A percentile compares a stretch with the other conserved stretches of the same genome.
These are phyloP conservation scores for Neurospora cerealis DNA, from an alignment of 495 filamentous ascomycete species.

Conservation along the genomic window DNA sequence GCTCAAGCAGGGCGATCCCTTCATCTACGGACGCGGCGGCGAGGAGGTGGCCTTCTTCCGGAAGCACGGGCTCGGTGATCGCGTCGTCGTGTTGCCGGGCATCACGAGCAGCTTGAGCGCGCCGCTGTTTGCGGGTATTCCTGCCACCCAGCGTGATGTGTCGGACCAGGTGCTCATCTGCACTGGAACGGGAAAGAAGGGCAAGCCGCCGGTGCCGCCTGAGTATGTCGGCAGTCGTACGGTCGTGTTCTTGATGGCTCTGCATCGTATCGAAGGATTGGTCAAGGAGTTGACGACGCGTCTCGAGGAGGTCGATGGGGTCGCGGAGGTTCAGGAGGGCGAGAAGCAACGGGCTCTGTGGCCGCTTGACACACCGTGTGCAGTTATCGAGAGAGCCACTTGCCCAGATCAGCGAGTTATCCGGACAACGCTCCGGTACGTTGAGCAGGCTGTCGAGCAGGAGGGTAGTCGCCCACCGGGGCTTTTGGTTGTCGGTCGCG, in stretches of 20 bases:
- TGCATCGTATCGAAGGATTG: conserved; percentile 71
- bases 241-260: conserved; percentile 90
- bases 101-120: conserved; percentile 82
- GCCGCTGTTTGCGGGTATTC: conserved; percentile 80
- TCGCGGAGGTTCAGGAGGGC: conserved; percentile 6
- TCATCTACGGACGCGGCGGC: conserved; percentile 87
- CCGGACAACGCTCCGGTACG: conserved; percentile 68
- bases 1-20: conserved; percentile 94
- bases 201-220: conserved; percentile 70
- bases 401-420: conserved; percentile 93
- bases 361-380: conserved; percentile 63
- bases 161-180: conserved; percentile 89
- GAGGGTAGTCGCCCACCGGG: conserved; percentile 86
- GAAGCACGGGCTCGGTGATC: conserved; percentile 48
- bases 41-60: conserved; percentile 89
- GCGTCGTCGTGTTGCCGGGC: conserved; percentile 63
- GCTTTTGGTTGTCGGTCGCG: conserved; percentile 75
- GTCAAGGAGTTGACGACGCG: conserved; percentile 50
- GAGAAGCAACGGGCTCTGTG: conserved; percentile 27
- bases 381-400: conserved; percentile 87
- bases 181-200: conserved; percentile 90
- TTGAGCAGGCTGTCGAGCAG: conserved; percentile 75
- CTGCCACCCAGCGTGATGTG: conserved; percentile 78
- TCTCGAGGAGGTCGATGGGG: conserved; percentile 9
- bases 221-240: conserved; percentile 68